Base-by-base conservation (phyloP, 2,329 filamentous ascomycete species). In the Fragosphaeria purpurea region DNA sequence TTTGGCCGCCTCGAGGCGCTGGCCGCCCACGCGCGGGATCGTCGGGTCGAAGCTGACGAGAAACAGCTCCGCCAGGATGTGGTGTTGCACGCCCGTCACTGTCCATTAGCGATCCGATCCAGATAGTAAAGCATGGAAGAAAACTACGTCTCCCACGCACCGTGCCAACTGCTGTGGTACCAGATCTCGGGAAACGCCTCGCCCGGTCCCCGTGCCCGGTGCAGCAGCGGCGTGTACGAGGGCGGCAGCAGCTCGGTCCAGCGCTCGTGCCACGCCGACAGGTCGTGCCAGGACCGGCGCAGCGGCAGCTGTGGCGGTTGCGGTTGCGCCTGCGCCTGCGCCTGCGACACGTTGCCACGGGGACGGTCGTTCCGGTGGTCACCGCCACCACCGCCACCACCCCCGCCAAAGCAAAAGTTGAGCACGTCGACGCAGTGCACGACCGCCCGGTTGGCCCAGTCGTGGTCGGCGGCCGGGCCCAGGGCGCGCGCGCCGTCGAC, bases 361-460 rank as follows among this genome's bases (percentile, higher is more conserved):
- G 22, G 22, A 22, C 22, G 22, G 22, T 22, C 22, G 22, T 22
- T 22, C 22, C 22, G 22, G 22, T 22, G n/a, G n/a, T n/a, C n/a
- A n/a, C n/a, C n/a, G n/a, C n/a, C n/a, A n/a, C n/a, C n/a, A n/a
- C n/a, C 22, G 3, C 22, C 22, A 22, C 22, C 22, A 22, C 22
- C 22, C 2, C 22, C 65, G 2, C 72, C 70, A 56, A 82, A 83
- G 59, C 80, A 84, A 57, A 75, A 82, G 53, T 81, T 77, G 12
- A 84, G 64, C 1, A 83, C 76, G 54, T 82, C 77, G n/a, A 79
- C 79, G 49, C 79, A 79, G 57, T 80, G 75, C 4, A 80, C 71
- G 0, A 84, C 72, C 12, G 80, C 76, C 12, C 79, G 71, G 60
- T 83, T 82, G 2, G 79, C 74, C 78, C 78, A 82, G 1, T 68